Base-by-base conservation (phyloP, 2,329 filamentous ascomycete genomes). In the Fusarium sp. region DNA sequence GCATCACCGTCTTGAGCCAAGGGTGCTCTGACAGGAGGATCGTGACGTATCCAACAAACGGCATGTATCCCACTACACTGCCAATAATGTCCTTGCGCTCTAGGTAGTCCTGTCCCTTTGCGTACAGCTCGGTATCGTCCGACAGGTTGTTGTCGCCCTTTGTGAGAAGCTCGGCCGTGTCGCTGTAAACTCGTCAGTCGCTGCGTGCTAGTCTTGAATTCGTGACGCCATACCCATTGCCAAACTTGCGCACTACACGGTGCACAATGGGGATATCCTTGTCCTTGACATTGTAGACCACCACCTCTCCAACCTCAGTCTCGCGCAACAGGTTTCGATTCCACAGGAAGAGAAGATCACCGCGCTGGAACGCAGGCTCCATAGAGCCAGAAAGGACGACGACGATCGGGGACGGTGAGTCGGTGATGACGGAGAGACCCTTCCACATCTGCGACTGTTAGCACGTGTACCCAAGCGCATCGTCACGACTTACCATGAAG, bases 191-290 rank as follows among this genome's bases (percentile, higher is more conserved):
- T 14, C 29, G 50, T 75, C 60, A 75, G 70, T 61, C 10, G 36
- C 25, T 68, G 20, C 16, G 7, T 40, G 14, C 5, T 5, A 6
- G 6, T 25, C 8, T 16, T 13, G 25, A 13, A 31, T 22, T 11
- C 8, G 4, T 14, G 7, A 10, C 13, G 1, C 82, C 87, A 67
- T 80, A 89, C 86, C 90, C 90, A 33, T 79, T 79, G 25, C 91
- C 91, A 81, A 92, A 92, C 81, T 91, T 91, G 84, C 95, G 90
- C 64, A 98, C 93, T 11, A 98, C 90, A 60, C 97, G 88, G 86
- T 99, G 97, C 76, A 99, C 97, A 83, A 99, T 99, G 33, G 97
- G 97, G 74, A 99, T 98, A 76, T 98, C 94, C 87, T 98, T 99
- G 67, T 93, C 95, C 82, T 91, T 90, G 63, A 98, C 93, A 81